Percentiles rank a stretch among this genome's conserved stretches.
These are phyloP conservation scores for Fusarium falciforme DNA, from an alignment of 2,329 filamentous ascomycete genomes.

Conservation along the genomic window DNA sequence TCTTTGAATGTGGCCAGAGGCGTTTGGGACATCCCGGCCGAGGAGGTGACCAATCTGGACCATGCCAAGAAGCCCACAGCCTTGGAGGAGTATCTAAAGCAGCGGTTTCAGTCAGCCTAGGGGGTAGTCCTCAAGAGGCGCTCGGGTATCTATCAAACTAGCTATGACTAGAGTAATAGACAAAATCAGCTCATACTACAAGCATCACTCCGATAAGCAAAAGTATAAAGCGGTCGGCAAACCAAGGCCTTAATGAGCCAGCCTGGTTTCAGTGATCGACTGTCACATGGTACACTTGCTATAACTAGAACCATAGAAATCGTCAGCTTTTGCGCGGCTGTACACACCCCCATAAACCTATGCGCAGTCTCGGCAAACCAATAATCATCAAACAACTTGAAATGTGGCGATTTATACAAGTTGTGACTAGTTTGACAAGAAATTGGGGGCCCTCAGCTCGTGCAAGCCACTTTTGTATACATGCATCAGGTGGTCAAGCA, in stretches of 20 bases:
- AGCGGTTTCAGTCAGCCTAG: not conserved
- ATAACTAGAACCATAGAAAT: not conserved
- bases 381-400: not conserved
- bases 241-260: too few species aligned
- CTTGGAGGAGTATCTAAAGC: not conserved
- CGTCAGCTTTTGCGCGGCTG: not conserved
- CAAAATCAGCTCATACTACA: not conserved
- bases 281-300: not conserved
- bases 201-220: too few species aligned
- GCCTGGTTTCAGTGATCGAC: not conserved
- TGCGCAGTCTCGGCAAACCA: not conserved
- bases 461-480: not conserved
- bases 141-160: not conserved
- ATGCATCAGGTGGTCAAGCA: not conserved
- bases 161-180: not conserved
- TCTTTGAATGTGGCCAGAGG: not conserved
- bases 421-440: too few species aligned
- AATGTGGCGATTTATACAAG: not conserved
- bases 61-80: conserved; percentile 19
- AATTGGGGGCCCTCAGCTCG: not conserved
- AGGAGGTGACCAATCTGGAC: not conserved
- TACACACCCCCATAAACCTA: not conserved
- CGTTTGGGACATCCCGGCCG: not conserved
- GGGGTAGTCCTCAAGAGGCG: not conserved
- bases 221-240: too few species aligned